Base-by-base conservation (phyloP, 345 rosid genomes). In the Arabidopsis suecica region DNA sequence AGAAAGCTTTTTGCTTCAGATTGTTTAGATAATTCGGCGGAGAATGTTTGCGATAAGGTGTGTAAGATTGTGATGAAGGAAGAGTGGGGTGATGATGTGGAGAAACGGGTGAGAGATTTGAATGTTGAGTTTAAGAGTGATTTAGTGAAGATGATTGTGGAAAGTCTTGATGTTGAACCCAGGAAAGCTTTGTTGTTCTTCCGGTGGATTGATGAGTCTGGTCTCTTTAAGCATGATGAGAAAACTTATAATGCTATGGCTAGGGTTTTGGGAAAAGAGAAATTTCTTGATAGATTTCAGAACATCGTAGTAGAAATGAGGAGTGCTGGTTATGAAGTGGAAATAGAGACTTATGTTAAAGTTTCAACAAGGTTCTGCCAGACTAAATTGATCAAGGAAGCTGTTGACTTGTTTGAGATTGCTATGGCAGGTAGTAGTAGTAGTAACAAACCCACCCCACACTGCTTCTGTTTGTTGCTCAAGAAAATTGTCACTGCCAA, bases 141-240 rank as follows among this genome's bases (percentile, higher is more conserved):
- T 69, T 78, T 88, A 71, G 91, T 94, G 75, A 84, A 79, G 83
- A 72, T 61, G 80, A 85, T 90, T 47, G 51, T 91, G 83, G 96
- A 86, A 40, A 81, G 75, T 80, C 90, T 90, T 73, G 89, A 78
- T n/a, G 79, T 80, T 5, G 96, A 88, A 56, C 96, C 97, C 0
- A 77, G 69, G 37, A 91, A 94, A 84, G 91, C 92, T 1, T 79
- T 91, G 78, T 76, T 89, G 68, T 88, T 87, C 69, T 94, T 94
- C 70, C 74, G 97, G 79, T 94, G 98, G 98, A 61, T 84, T 20
- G 84, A 88, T 82, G 97, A 91, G 80, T 69, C 83, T 82, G 84
- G 82, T 40, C 62, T 83, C 32, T 80, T 73, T 73, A 86, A 84
- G 80, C 95, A 84, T 56, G 86, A 88, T 77, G 83, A 78, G 72